Base-by-base conservation (phyloP, 495 filamentous ascomycete species). In the Podospora anserina region DNA sequence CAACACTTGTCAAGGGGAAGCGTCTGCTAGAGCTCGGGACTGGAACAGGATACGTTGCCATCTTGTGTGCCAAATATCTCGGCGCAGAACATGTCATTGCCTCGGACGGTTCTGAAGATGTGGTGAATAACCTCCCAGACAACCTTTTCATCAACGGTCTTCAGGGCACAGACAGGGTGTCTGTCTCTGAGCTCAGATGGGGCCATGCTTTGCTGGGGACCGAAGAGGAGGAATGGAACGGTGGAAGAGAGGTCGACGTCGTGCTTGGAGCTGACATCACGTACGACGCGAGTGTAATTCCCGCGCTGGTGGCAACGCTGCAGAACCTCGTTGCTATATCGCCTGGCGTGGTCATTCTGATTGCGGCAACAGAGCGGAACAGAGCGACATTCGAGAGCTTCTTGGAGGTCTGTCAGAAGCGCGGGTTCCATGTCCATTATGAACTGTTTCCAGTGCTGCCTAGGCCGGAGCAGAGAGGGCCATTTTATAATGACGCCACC, bases 1-100 rank as follows among this genome's bases (percentile, higher is more conserved):
- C 80, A 5, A 67, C 69, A 2, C 55, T 79, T 11, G 76, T 95
- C 13, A 68, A 69, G 49, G 81, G 81, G 15, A 90, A 90, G 69
- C 82, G 79, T 0, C 81, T 97, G 4, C 82, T 98, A n/a, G 94
- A 98, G 74, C 83, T 97, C 16, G 94, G 95, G 4, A 88, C 92
- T 1, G 94, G 94, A 0, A 97, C 94, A 0, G 94, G 94, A 0
- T 90, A 97, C 69, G 78, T 97, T 5, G 90, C 91, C 0, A 86
- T 97, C 9, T 80, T 97, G 19, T 95, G 91, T 70, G 91, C 91
- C 3, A 91, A 89, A 70, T 81, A 91, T 74, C 84, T 97, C 0
- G 81, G 77, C n/a, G 84, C 90, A 2, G 77, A 75, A 2, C 81
- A 84, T 53, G 87, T 94, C 59, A 80, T 92, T 9, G 86, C 89